Percentiles rank a stretch among this genome's conserved stretches.
Conservation (phyloP, 2,329 filamentous ascomycete species). For the Metarhizium humberi region DNA sequence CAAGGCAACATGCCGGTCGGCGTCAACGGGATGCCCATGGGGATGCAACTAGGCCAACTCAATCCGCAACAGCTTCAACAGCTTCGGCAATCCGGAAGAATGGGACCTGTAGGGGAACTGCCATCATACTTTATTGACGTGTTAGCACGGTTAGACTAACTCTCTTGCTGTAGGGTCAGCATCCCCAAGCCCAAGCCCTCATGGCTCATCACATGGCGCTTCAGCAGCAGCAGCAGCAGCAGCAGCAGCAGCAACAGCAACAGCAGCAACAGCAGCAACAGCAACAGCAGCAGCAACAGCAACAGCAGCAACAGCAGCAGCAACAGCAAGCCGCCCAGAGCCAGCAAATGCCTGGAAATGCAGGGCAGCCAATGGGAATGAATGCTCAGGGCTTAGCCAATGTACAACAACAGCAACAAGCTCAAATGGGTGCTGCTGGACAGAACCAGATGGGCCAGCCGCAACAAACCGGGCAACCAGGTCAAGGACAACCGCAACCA, state of each 20-base stretch:
- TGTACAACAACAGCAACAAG: slow-evolving; percentile 21
- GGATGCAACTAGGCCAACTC: slow-evolving; percentile 38
- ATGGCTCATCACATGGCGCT: slow-evolving; percentile 40
- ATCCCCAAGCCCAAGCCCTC: slow-evolving; percentile 27
- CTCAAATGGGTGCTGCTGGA: slow-evolving; percentile 8
- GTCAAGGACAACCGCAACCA: slow-evolving; percentile 21
- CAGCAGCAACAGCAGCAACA: slow-evolving; percentile 24
- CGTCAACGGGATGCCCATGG: slow-evolving; percentile 39
- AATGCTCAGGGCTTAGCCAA: slow-evolving; percentile 35
- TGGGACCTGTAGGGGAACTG: slow-evolving; percentile 29
- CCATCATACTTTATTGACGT: neutral
- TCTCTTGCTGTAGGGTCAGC: slow-evolving; percentile 14
- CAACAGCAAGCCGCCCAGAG: slow-evolving; percentile 24
- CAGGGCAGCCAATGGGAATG: slow-evolving; percentile 39
- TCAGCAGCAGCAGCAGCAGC: slow-evolving; percentile 31
- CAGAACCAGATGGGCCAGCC: slow-evolving; percentile 11
- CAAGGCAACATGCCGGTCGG: slow-evolving; percentile 39
- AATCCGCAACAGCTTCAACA: slow-evolving; percentile 42
- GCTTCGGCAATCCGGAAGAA: slow-evolving; percentile 31
- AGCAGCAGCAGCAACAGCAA: slow-evolving; percentile 17
- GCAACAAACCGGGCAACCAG: slow-evolving; percentile 14
- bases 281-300: slow-evolving; percentile 24
- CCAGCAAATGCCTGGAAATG: slow-evolving; percentile 31
- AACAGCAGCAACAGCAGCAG: slow-evolving; percentile 12
- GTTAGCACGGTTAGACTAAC: neutral